A percentile compares a stretch with the other conserved stretches of the same genome.
These are phyloP conservation scores for Hyaloscypha bicolor DNA, from an alignment of 495 filamentous ascomycete genomes.

Conservation along the genomic window DNA sequence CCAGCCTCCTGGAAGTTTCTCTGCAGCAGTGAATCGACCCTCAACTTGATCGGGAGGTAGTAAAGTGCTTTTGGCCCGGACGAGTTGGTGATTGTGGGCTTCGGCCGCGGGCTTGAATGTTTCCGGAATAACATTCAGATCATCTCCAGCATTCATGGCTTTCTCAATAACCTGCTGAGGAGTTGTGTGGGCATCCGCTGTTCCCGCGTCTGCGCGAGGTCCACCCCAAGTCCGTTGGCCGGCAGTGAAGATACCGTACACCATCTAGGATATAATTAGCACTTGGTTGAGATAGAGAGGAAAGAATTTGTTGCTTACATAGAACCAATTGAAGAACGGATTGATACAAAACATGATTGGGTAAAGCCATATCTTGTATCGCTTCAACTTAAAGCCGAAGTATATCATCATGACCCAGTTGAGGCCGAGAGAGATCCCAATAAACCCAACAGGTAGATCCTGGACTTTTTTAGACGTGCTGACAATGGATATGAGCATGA, in stretches of 20 bases:
- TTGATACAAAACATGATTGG: conserved; percentile 95
- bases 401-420: conserved; percentile 98
- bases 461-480: conserved; percentile 77
- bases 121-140: conserved; percentile 89
- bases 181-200: conserved; percentile 77
- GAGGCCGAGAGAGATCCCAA: conserved; percentile 89
- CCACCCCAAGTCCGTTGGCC: conserved; percentile 97
- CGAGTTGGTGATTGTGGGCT: conserved; percentile 45
- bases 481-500: conserved; percentile 86
- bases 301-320: neutral
- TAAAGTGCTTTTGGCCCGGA: conserved; percentile 40
- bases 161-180: conserved; percentile 82
- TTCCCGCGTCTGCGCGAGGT: conserved; percentile 87
- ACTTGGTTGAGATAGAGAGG: neutral
- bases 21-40: conserved; percentile 67
- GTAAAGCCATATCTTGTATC: conserved; percentile 93
- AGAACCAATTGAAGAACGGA: conserved; percentile 93
- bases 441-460: conserved; percentile 90
- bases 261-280: conserved; percentile 73
- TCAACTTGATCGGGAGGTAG: conserved; percentile 74
- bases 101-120: conserved; percentile 77
- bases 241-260: conserved; percentile 84
- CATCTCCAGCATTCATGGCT: conserved; percentile 79
- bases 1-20: conserved; percentile 63
- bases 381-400: conserved; percentile 82